These are phyloP conservation scores for Rosa multiflora DNA, from an alignment of 306 rosid genomes.

Conservation along the genomic window DNA sequence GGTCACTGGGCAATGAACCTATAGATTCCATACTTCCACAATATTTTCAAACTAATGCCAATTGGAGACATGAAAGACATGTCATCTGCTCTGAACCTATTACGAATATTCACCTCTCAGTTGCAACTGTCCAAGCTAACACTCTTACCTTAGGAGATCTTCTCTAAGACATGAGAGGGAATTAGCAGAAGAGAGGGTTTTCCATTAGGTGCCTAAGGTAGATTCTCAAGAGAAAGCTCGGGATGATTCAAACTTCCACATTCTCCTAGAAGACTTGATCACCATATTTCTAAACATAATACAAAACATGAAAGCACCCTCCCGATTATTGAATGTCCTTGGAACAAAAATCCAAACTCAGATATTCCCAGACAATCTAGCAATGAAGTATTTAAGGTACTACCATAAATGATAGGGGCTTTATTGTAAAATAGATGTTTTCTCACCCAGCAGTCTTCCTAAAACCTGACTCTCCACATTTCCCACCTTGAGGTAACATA, in stretches of 20 bases:
- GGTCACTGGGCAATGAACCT: background rate
- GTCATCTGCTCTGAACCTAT: background rate
- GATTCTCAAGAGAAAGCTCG: background rate
- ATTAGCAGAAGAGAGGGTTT: background rate
- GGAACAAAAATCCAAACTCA: background rate
- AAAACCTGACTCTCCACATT: background rate
- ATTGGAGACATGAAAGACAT: background rate
- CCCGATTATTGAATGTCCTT: background rate
- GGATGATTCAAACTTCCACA: slow-evolving; percentile 2
- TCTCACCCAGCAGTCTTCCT: background rate
- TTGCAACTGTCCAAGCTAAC: background rate
- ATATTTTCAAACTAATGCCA: background rate
- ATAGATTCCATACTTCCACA: background rate
- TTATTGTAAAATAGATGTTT: background rate
- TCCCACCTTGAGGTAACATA: background rate
- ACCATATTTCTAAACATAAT: background rate
- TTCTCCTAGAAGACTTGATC: background rate
- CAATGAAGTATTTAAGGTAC: background rate
- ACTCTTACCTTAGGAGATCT: background rate
- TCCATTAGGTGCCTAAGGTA: background rate
- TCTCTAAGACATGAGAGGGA: background rate
- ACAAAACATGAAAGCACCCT: background rate
- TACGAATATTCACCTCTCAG: background rate
- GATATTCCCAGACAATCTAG: background rate
- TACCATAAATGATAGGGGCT: background rate